A percentile compares a stretch with the other conserved stretches of the same genome.
Evolutionary conservation across 2,329 filamentous ascomycete species (phyloP).

Genomic region (Neospermospora avenae): DNA sequence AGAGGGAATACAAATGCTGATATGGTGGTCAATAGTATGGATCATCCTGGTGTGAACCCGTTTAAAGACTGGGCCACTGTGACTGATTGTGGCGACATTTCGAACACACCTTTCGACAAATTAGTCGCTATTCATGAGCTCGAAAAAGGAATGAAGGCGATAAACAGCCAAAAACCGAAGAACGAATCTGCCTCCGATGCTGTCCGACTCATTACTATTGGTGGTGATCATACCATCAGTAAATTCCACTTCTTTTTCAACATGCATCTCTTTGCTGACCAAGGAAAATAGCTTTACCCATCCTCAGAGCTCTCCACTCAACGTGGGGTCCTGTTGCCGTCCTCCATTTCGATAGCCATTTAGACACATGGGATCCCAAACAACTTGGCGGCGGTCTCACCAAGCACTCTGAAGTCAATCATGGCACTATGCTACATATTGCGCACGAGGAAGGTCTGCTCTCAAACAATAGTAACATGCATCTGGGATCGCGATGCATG

Average conservation of each 20-base stretch:
- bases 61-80: slow-evolving; percentile 31
- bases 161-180: slow-evolving; percentile 25
- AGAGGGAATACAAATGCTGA: slow-evolving; percentile 9
- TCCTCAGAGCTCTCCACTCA: slow-evolving; percentile 30
- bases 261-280: not conserved
- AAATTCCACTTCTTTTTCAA: not conserved
- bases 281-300: slow-evolving; percentile 27
- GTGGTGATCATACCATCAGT: slow-evolving; percentile 36
- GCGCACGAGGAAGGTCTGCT: slow-evolving; percentile 35
- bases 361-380: slow-evolving; percentile 34
- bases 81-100: slow-evolving; percentile 33
- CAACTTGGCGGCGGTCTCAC: slow-evolving; percentile 31
- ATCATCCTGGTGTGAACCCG: slow-evolving; percentile 30
- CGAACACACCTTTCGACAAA: slow-evolving; percentile 33
- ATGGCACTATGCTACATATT: slow-evolving; percentile 36
- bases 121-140: slow-evolving; percentile 30
- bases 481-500: slow-evolving; percentile 30
- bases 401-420: slow-evolving; percentile 33
- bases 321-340: slow-evolving; percentile 33
- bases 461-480: slow-evolving; percentile 33
- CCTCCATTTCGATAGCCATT: slow-evolving; percentile 33
- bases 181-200: slow-evolving; percentile 28
- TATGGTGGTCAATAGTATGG: slow-evolving; percentile 22
- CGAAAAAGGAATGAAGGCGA: slow-evolving; percentile 30
- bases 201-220: slow-evolving; percentile 30